Evolutionary conservation across 495 filamentous ascomycete genomes (phyloP).

Genomic region (Elaphomyces granulatus): DNA sequence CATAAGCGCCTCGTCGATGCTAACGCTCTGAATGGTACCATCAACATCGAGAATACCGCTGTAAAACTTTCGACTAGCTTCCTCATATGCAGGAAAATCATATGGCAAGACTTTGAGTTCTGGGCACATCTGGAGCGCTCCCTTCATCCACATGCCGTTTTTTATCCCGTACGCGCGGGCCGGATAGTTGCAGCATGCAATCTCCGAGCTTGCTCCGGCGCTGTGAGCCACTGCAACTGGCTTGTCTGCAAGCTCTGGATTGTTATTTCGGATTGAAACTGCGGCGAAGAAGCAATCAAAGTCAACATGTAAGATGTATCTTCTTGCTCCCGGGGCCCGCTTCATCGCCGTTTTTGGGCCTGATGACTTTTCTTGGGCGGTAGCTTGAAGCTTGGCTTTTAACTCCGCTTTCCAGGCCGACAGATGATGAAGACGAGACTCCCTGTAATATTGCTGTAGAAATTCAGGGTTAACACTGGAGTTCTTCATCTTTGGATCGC

Average conservation of each 20-base stretch:
- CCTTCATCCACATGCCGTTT: constrained; percentile 99
- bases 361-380: constrained; percentile 52
- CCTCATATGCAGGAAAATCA: constrained; percentile 88
- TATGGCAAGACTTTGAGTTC: constrained; percentile 78
- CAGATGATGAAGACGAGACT: constrained; percentile 86
- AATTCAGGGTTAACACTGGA: constrained; percentile 86
- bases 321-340: constrained; percentile 41
- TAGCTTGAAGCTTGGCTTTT: constrained; percentile 68
- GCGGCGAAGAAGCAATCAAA: constrained; percentile 98
- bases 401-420: constrained; percentile 92
- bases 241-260: constrained; percentile 61
- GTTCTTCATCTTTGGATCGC: constrained; percentile 68
- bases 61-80: constrained; percentile 80
- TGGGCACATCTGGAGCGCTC: constrained; percentile 67
- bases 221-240: constrained; percentile 86
- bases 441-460: constrained; percentile 81
- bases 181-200: constrained; percentile 92
- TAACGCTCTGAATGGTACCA: constrained; percentile 85
- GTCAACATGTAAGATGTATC: constrained; percentile 90
- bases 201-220: constrained; percentile 72
- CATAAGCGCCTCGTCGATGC: constrained; percentile 84
- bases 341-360: constrained; percentile 37
- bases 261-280: constrained; percentile 61
- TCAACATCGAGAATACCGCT: constrained; percentile 63
- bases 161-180: constrained; percentile 75